These are phyloP conservation scores for Eucalyptus curtisii DNA, from an alignment of 345 rosid genomes.

Conservation along the genomic window DNA sequence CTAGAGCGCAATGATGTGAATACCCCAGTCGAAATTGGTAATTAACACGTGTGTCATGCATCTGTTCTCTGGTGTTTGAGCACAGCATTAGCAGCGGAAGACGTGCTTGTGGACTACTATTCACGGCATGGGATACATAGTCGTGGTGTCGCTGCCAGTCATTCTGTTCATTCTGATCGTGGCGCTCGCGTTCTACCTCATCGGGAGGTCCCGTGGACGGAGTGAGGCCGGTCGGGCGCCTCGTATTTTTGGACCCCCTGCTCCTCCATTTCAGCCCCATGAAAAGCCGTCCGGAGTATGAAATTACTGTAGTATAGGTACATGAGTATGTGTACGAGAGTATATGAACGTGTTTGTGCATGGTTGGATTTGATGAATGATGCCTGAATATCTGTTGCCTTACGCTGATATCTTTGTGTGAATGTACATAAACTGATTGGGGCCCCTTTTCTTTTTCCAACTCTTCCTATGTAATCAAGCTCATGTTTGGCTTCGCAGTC, in stretches of 20 bases:
- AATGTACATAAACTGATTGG: no score
- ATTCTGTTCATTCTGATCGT: constrained; percentile 14
- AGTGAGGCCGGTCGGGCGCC: not conserved
- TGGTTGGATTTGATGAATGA: not conserved
- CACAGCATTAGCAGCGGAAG: not conserved
- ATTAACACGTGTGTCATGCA: not conserved
- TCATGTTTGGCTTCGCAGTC: no score
- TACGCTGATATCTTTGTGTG: no score
- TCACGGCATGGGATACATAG: constrained; percentile 3
- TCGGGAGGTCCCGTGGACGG: constrained; percentile 9
- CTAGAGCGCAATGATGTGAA: not conserved
- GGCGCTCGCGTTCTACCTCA: constrained; percentile 15
- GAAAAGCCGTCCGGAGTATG: not conserved
- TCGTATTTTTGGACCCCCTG: not conserved
- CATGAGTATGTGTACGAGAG: not conserved
- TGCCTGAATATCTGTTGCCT: not conserved
- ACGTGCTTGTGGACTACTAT: not conserved
- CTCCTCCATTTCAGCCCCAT: not conserved
- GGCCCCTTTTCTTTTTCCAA: no score
- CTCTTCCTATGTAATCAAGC: no score
- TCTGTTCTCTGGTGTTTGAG: not conserved
- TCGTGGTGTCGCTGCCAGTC: constrained; percentile 6
- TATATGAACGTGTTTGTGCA: not conserved
- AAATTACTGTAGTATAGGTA: not conserved
- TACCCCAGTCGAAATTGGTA: not conserved